Evolutionary conservation across 495 filamentous ascomycete species (phyloP), one percentile per base, ranked within the genome.

Genomic region (Polyplosphaeria fusca): DNA sequence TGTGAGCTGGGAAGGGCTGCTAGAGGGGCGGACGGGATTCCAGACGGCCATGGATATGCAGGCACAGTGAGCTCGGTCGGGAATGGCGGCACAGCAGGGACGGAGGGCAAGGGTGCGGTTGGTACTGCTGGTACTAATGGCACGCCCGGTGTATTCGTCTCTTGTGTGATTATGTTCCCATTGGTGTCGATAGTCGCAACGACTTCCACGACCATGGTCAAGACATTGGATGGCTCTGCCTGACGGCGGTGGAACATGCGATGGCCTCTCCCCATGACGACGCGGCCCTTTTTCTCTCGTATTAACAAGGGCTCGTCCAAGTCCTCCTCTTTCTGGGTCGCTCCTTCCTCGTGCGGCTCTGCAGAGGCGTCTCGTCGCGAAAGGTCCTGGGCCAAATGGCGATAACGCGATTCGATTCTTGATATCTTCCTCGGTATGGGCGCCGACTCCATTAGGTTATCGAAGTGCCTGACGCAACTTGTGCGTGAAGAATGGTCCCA

Each of bases 21-120:
- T 20, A n/a, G n/a, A n/a, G n/a, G 13, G 7, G 28, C 52, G 3
- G 47, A 23, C 3, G 56, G 32, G 38, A 52, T 30, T 4, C 28
- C 47, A 35, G 57, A 56, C 13, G 62, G 58, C 19, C 40, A 64
- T 32, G 61, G 61, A 47, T 55, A 64, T 37, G 56, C 50, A 18
- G 62, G 62, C n/a, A 57, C 50, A 7, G 41, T 52, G 20, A 64
- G 35, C 25, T 64, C 56, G 57, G 23, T 51, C 4, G 61, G 61
- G 32, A 64, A 64, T 13, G 61, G 37, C 4, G 61, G 55, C 46
- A 64, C 56, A 13, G 61, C 19, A 5, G 61, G 61, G 16, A 63
- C 60, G 5, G 54, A 35, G 19, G 51, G 58, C 7, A 55, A 13
- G 13, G 54, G 39, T 1, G 47, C 39, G 1, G 47, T 37, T 43